Conservation (phyloP, 1,284 basidiomycete genomes). For the Rhodotorula sp. region DNA sequence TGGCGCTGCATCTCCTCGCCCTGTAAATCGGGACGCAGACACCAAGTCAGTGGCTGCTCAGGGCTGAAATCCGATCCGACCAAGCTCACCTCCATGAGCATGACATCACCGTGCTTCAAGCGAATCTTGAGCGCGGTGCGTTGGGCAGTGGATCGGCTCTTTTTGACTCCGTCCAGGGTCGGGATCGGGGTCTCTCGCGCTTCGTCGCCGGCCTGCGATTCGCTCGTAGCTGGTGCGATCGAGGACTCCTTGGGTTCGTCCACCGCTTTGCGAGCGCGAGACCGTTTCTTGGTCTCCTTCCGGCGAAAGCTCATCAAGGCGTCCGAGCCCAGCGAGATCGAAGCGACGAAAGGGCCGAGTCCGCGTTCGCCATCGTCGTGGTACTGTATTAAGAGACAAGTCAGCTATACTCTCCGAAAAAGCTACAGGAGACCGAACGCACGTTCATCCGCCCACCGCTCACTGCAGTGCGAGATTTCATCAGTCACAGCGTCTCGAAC, state of each 20-base stretch:
- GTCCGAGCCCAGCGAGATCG: conserved; percentile 28
- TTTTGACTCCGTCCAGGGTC: background rate
- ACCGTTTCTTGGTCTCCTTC: conserved; percentile 13
- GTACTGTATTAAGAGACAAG: background rate
- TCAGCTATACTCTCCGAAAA: background rate
- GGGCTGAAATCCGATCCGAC: no score
- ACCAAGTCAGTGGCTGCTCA: background rate
- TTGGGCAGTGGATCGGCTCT: background rate
- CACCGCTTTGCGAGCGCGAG: no score
- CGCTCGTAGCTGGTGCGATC: background rate
- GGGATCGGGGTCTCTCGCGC: background rate
- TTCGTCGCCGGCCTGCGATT: background rate
- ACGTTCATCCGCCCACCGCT: conserved; percentile 37
- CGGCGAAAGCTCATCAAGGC: conserved; percentile 28
- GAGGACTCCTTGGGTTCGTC: background rate
- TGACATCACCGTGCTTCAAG: conserved; percentile 26
- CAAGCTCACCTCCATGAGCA: conserved; percentile 31
- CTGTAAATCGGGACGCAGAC: background rate
- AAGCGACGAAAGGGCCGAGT: conserved; percentile 31
- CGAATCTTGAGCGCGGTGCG: conserved; percentile 8
- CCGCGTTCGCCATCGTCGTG: conserved; percentile 39
- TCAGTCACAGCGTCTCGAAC: no score
- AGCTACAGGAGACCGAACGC: no score
- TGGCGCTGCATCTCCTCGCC: conserved; percentile 25
- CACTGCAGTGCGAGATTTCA: conserved; percentile 11